Evolutionary conservation across 768 basidiomycete species (phyloP).

Genomic region (Russula virescens): DNA sequence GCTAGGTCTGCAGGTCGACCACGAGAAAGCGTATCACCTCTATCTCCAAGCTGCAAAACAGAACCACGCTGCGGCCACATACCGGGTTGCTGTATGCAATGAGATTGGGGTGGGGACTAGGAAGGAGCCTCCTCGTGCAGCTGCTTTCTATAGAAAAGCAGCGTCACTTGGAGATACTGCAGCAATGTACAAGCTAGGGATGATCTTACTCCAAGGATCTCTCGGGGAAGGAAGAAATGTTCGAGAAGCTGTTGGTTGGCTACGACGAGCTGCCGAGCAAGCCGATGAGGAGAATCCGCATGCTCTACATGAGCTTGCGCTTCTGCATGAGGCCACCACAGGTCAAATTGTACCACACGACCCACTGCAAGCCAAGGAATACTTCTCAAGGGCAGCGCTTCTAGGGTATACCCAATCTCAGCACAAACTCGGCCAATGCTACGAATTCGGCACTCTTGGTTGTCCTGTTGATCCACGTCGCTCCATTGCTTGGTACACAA

Average conservation of each 20-base stretch:
- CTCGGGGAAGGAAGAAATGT: constrained; percentile 80
- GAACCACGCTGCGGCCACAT: constrained; percentile 91
- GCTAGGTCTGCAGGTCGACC: constrained; percentile 93
- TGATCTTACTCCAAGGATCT: constrained; percentile 83
- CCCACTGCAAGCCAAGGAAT: constrained; percentile 72
- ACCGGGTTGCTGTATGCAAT: constrained; percentile 97
- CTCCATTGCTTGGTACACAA: constrained; percentile 98
- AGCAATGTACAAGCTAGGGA: constrained; percentile 99
- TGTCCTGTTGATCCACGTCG: constrained; percentile 91
- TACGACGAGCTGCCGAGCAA: constrained; percentile 91
- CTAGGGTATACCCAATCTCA: constrained; percentile 92
- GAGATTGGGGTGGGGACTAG: constrained; percentile 96
- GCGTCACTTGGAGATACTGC: constrained; percentile 94
- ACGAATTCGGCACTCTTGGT: constrained; percentile 83
- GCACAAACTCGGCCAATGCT: constrained; percentile 92
- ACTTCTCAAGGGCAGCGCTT: constrained; percentile 88
- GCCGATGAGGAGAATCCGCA: constrained; percentile 98
- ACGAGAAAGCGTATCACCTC: constrained; percentile 95
- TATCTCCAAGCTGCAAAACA: constrained; percentile 97
- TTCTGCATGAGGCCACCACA: constrained; percentile 70
- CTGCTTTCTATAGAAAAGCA: constrained; percentile 94
- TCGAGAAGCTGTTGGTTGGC: constrained; percentile 91
- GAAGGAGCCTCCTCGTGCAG: constrained; percentile 80
- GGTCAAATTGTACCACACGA: constrained; percentile 70
- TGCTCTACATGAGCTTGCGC: constrained; percentile 91